These are phyloP conservation scores for Blyttiomyces sp. DNA, from an alignment of 371 early-diverging fungal genomes.

Conservation along the genomic window DNA sequence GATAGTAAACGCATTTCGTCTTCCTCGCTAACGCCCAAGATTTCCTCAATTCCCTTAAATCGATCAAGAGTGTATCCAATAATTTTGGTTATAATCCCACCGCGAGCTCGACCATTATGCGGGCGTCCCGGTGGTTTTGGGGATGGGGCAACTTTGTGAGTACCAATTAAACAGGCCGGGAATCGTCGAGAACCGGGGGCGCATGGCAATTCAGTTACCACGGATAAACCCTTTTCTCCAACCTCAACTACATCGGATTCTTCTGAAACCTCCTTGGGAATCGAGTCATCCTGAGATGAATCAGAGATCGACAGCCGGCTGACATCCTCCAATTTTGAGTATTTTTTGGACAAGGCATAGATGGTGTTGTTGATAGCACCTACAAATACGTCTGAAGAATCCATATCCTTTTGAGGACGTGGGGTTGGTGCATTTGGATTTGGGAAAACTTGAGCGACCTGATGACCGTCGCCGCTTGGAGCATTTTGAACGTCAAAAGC, in stretches of 20 bases:
- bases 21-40: neutral
- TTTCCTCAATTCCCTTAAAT: neutral
- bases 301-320: neutral
- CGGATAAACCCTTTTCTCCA: neutral
- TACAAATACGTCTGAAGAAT: conserved; percentile 17
- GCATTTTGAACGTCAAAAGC: conserved; percentile 31
- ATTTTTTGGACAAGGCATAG: conserved; percentile 24
- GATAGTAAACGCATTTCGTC: neutral
- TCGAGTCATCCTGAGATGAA: neutral
- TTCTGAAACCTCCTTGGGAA: neutral
- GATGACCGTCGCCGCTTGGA: conserved; percentile 9
- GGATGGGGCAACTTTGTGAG: conserved; percentile 2
- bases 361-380: conserved; percentile 26
- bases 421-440: neutral
- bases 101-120: neutral
- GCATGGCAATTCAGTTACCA: neutral
- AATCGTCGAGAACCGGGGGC: conserved; percentile 9
- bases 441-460: conserved; percentile 22
- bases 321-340: conserved; percentile 17
- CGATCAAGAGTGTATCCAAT: neutral
- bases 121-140: neutral
- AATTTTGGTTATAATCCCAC: neutral
- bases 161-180: conserved; percentile 26
- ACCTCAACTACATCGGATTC: neutral
- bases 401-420: neutral